Conservation (phyloP, 2,329 filamentous ascomycete species). For the Endocalyx cinctus region DNA sequence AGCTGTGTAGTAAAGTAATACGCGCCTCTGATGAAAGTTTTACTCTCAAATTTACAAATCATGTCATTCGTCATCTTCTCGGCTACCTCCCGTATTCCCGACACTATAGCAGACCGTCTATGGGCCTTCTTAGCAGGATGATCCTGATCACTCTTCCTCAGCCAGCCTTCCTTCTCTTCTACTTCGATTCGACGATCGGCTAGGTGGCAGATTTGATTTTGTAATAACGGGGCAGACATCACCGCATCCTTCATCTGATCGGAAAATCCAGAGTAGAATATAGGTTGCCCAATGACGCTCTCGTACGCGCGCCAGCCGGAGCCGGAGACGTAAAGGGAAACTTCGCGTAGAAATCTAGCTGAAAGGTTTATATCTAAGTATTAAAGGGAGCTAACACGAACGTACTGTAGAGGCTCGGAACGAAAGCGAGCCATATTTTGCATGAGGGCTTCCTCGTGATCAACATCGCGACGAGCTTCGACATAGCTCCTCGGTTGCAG, state of each 20-base stretch:
- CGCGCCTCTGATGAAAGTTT: slow-evolving; percentile 82
- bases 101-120: slow-evolving; percentile 62
- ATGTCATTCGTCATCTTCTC: slow-evolving; percentile 87
- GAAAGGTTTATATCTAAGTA: slow-evolving; percentile 11
- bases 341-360: slow-evolving; percentile 80
- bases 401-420: slow-evolving; percentile 55
- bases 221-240: slow-evolving; percentile 69
- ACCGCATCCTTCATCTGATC: slow-evolving; percentile 83
- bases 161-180: slow-evolving; percentile 70
- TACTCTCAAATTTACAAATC: slow-evolving; percentile 99
- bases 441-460: slow-evolving; percentile 66
- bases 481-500: slow-evolving; percentile 69
- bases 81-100: slow-evolving; percentile 71
- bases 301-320: slow-evolving; percentile 96
- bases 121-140: slow-evolving; percentile 48
- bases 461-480: slow-evolving; percentile 44
- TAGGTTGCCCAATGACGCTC: slow-evolving; percentile 79
- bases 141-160: slow-evolving; percentile 53
- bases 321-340: slow-evolving; percentile 87
- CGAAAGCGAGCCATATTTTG: slow-evolving; percentile 86
- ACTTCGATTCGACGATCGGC: slow-evolving; percentile 69
- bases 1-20: slow-evolving; percentile 89
- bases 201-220: slow-evolving; percentile 68
- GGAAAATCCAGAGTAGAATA: slow-evolving; percentile 88
- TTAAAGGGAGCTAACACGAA: background rate